A percentile compares a stretch with the other conserved stretches of the same genome.
These are phyloP conservation scores for Mycena epipterygia DNA, from an alignment of 768 basidiomycete genomes.

Conservation along the genomic window DNA sequence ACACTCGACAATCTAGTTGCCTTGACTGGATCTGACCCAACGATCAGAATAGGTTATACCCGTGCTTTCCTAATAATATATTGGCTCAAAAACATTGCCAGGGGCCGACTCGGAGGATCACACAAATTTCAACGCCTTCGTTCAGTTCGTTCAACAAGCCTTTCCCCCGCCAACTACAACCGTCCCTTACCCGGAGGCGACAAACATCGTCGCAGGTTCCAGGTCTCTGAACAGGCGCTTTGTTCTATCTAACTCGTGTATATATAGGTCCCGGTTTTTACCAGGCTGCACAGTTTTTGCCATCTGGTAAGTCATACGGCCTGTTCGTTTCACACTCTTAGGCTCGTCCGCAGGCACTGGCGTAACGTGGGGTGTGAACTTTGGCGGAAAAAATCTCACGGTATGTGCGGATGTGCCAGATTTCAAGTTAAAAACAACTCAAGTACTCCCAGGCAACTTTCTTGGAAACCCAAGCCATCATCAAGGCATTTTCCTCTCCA, in stretches of 20 bases:
- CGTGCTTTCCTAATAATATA: neutral
- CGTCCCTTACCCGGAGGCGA: constrained; percentile 78
- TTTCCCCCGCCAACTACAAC: constrained; percentile 64
- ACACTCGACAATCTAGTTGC: constrained; percentile 67
- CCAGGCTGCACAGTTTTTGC: constrained; percentile 64
- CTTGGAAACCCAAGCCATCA: constrained; percentile 62
- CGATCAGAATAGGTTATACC: constrained; percentile 62
- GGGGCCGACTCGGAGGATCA: constrained; percentile 70
- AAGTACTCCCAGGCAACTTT: constrained; percentile 48
- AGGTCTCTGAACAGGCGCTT: constrained; percentile 59
- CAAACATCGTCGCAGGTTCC: constrained; percentile 69
- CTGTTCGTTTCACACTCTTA: neutral
- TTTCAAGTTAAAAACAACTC: neutral
- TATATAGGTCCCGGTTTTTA: too few species aligned
- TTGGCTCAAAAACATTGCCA: neutral
- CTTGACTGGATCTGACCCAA: constrained; percentile 66
- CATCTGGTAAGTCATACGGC: constrained; percentile 50
- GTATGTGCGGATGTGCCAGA: neutral
- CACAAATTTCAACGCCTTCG: constrained; percentile 64
- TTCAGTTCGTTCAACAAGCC: constrained; percentile 61
- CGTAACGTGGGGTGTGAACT: constrained; percentile 78
- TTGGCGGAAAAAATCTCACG: constrained; percentile 68
- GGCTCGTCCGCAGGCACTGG: constrained; percentile 62
- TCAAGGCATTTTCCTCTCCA: constrained; percentile 60
- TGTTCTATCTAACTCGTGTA: too few species aligned